A percentile compares a stretch with the other conserved stretches of the same genome.
Conservation (phyloP, 176 grass and related monocot genomes). For the Cymbopogon citratus region DNA sequence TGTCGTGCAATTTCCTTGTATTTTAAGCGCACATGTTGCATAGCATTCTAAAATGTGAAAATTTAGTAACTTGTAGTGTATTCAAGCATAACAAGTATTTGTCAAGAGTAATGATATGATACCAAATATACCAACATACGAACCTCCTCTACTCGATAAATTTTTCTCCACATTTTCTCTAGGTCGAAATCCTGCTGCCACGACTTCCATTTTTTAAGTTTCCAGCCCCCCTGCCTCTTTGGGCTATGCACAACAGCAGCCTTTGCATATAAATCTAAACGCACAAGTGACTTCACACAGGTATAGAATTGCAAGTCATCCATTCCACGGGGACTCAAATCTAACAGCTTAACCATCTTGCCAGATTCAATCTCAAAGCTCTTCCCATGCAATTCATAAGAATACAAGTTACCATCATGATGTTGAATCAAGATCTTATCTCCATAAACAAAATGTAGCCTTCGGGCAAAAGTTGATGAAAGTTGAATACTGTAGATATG, state of each 20-base stretch:
- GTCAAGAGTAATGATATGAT: not conserved
- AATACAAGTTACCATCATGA: not conserved
- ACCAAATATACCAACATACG: not conserved
- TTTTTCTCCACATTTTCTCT: not conserved
- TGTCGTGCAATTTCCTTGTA: not conserved
- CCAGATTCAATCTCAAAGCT: not conserved
- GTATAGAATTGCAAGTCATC: not conserved
- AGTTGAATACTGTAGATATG: not conserved
- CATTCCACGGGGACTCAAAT: not conserved
- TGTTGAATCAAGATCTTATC: constrained; percentile 17
- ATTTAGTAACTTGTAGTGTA: not conserved
- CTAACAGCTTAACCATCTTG: constrained; percentile 1
- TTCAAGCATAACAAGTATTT: not conserved
- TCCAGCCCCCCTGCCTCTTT: not conserved
- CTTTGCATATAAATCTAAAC: constrained; percentile 16
- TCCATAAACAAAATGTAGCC: not conserved
- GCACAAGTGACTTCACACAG: constrained; percentile 15
- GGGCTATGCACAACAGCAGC: not conserved
- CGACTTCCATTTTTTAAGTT: not conserved
- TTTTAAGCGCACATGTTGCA: not conserved
- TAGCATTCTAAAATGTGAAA: not conserved
- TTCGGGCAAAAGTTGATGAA: not conserved
- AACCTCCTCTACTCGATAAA: not conserved
- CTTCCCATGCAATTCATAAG: not conserved
- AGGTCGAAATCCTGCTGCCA: not conserved